Conservation (phyloP, 1,139 yeast species). For the Hyphopichia pseudoburtonii region DNA sequence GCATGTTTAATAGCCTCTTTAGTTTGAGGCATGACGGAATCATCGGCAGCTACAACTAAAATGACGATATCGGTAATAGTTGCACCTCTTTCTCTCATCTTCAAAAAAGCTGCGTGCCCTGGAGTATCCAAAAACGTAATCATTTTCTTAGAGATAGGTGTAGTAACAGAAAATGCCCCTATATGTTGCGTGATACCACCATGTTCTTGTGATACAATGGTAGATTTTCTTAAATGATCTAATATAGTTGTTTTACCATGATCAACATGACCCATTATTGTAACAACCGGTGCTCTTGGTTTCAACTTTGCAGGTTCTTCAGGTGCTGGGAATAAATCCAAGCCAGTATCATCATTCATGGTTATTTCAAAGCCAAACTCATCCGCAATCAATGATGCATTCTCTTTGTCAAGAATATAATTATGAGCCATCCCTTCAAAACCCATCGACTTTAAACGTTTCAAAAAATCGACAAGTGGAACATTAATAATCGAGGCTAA, state of each 20-base stretch:
- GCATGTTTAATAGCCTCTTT: slow-evolving; percentile 95
- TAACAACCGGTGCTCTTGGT: slow-evolving; percentile 88
- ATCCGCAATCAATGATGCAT: slow-evolving; percentile 82
- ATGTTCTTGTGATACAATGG: slow-evolving; percentile 79
- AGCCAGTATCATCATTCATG: slow-evolving; percentile 58
- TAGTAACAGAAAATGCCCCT: slow-evolving; percentile 88
- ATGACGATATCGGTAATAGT: slow-evolving; percentile 89
- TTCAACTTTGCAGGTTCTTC: slow-evolving; percentile 47
- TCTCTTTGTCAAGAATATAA: slow-evolving; percentile 81
- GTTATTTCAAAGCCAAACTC: slow-evolving; percentile 77
- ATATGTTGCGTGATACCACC: slow-evolving; percentile 99
- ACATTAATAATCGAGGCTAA: slow-evolving; percentile 70
- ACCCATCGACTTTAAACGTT: slow-evolving; percentile 65
- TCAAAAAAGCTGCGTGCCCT: slow-evolving; percentile 95
- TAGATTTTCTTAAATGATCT: slow-evolving; percentile 80
- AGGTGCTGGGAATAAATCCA: slow-evolving; percentile 58
- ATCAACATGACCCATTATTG: slow-evolving; percentile 99
- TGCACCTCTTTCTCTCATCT: slow-evolving; percentile 97
- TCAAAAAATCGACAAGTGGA: slow-evolving; percentile 59
- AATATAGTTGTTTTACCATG: slow-evolving; percentile 96
- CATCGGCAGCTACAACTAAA: slow-evolving; percentile 97
- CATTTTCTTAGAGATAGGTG: slow-evolving; percentile 69
- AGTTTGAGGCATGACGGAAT: slow-evolving; percentile 97
- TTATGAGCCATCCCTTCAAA: slow-evolving; percentile 74
- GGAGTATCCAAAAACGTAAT: slow-evolving; percentile 96